Conservation (phyloP, 495 filamentous ascomycete species). For the Neurospora tetrasperma region DNA sequence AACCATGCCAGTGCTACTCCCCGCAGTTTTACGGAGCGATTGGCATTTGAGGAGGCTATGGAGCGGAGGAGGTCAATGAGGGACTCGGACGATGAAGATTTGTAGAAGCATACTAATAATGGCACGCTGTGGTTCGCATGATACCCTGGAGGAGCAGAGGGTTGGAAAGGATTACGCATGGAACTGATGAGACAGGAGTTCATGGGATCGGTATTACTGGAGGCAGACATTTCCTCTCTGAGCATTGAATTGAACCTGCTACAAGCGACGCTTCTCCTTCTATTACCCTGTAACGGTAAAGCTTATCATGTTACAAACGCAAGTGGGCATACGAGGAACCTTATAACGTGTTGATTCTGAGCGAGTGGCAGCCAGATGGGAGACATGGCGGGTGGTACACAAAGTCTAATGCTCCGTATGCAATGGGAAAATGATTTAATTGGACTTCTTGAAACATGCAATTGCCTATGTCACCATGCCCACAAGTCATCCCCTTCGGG, state of each 20-base stretch:
- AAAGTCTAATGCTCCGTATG: background rate
- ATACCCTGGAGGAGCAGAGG: background rate
- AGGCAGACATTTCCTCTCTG: background rate
- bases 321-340: background rate
- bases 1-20: conserved; percentile 20
- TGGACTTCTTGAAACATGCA: background rate
- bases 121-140: background rate
- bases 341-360: background rate
- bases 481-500: background rate
- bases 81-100: background rate
- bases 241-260: background rate
- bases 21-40: conserved; percentile 32
- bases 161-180: background rate
- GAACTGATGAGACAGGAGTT: background rate
- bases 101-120: background rate
- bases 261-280: background rate
- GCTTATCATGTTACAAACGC: background rate
- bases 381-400: background rate
- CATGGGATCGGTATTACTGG: background rate
- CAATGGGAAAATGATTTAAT: background rate
- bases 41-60: conserved; percentile 34
- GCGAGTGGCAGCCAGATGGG: background rate
- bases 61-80: conserved; percentile 13
- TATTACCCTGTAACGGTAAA: background rate
- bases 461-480: background rate